Conservation (phyloP, 2,329 filamentous ascomycete species). For the Sporothrix phasma region DNA sequence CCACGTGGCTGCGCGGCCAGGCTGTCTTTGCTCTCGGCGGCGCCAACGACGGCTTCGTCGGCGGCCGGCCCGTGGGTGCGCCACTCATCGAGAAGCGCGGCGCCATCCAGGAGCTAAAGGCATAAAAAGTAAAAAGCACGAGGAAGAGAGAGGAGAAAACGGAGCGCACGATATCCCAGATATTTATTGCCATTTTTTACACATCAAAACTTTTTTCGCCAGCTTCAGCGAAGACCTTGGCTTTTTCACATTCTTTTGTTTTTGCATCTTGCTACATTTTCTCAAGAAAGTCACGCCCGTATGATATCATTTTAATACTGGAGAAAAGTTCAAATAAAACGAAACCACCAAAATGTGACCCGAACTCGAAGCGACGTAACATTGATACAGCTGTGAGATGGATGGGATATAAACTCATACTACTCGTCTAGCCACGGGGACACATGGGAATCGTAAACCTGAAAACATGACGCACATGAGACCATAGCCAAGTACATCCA, state of each 20-base stretch:
- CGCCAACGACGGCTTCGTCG: conserved; percentile 39
- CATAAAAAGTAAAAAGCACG: not conserved
- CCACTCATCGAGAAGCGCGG: conserved; percentile 34
- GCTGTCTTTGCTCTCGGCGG: conserved; percentile 64
- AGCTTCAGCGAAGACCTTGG: no score
- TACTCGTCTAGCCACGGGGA: not conserved
- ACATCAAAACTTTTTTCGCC: not conserved
- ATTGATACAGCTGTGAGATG: not conserved
- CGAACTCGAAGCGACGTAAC: not conserved
- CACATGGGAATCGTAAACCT: not conserved
- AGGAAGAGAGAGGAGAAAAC: not conserved
- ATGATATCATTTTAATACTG: not conserved
- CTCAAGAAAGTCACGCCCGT: not conserved
- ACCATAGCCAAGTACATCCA: not conserved
- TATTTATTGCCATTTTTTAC: not conserved
- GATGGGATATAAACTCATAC: not conserved
- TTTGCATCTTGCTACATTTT: not conserved
- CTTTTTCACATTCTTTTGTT: no score
- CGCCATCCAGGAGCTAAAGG: not conserved
- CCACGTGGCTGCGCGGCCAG: conserved; percentile 75
- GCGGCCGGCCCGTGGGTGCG: conserved; percentile 38
- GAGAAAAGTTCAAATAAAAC: not conserved
- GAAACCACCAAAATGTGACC: not conserved
- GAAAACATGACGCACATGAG: not conserved
- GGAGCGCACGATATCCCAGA: not conserved